phyloP scores from a whole-genome alignment of 140 eudicot species.

The Bidens hawaiensis region DNA sequence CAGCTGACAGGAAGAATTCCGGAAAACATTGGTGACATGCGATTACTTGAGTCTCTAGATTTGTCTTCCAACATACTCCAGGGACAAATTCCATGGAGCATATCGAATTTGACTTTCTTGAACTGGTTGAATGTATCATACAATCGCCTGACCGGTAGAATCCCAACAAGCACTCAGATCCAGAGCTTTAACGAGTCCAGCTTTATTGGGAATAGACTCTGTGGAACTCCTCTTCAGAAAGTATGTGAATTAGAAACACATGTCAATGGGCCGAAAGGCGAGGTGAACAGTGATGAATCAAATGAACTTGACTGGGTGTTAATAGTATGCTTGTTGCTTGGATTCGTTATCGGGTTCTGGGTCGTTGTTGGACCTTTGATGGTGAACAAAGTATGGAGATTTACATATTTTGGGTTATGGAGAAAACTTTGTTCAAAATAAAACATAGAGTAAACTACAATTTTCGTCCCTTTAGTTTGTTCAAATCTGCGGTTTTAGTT shows the following conservation, averaged over 20 bases:
- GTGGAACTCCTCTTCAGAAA: slow-evolving; percentile 24
- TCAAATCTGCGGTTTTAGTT: no score
- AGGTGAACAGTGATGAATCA: not conserved
- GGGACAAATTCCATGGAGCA: slow-evolving; percentile 24
- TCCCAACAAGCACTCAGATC: slow-evolving; percentile 33
- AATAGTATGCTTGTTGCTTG: slow-evolving; percentile 1
- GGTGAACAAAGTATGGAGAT: slow-evolving; percentile 13
- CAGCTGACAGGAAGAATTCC: slow-evolving; percentile 28
- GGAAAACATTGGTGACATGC: slow-evolving; percentile 19
- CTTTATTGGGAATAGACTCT: slow-evolving; percentile 29
- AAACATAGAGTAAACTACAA: no score
- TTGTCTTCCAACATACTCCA: slow-evolving; percentile 27
- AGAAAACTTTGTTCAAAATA: not conserved
- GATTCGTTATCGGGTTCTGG: slow-evolving; percentile 16
- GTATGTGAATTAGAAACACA: not conserved
- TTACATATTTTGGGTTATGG: slow-evolving; percentile 12
- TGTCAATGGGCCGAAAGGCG: not conserved
- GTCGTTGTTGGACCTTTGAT: slow-evolving; percentile 15
- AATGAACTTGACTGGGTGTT: slow-evolving; percentile 17
- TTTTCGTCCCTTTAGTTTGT: no score
- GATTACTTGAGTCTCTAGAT: slow-evolving; percentile 31
- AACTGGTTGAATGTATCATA: slow-evolving; percentile 26
- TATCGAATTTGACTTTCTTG: slow-evolving; percentile 18
- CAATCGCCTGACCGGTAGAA: slow-evolving; percentile 21
- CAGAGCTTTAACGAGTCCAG: slow-evolving; percentile 23